Conservation (phyloP, 169 alveolate species). For the Cryptosporidium bovis region DNA sequence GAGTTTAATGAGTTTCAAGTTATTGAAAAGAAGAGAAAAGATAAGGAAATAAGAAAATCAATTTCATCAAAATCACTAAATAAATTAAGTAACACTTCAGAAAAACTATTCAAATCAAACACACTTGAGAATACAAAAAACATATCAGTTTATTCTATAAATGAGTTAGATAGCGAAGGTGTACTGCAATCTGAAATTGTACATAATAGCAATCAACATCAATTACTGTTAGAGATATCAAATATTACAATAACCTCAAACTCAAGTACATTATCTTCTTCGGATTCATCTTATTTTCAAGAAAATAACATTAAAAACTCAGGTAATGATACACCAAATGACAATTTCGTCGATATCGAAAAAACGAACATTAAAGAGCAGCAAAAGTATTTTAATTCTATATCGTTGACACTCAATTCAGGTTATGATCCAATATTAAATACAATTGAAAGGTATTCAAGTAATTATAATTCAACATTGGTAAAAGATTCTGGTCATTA, state of each 20-base stretch:
- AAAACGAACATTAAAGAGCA: constrained; percentile 11
- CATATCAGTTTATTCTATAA: constrained; percentile 34
- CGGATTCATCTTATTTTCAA: constrained; percentile 45
- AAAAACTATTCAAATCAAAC: not conserved
- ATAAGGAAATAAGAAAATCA: constrained; percentile 24
- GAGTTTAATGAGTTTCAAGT: constrained; percentile 54
- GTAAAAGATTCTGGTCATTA: not conserved
- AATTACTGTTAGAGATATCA: constrained; percentile 44
- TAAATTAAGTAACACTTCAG: constrained; percentile 10
- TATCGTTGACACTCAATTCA: constrained; percentile 22
- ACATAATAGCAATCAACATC: constrained; percentile 9
- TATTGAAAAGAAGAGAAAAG: constrained; percentile 64
- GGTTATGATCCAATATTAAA: constrained; percentile 57
- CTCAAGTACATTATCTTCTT: constrained; percentile 66
- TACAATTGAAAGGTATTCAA: constrained; percentile 14
- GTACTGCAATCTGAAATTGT: not conserved
- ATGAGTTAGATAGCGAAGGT: constrained; percentile 22
- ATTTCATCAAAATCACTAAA: constrained; percentile 13
- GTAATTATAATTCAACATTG: not conserved
- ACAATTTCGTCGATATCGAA: not conserved
- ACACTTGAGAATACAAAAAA: not conserved
- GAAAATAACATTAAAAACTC: constrained; percentile 5
- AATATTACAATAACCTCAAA: constrained; percentile 52
- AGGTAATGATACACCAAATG: not conserved
- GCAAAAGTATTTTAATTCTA: not conserved